Evolutionary conservation across 768 basidiomycete species (phyloP).

Genomic region (Paxillus involutus): DNA sequence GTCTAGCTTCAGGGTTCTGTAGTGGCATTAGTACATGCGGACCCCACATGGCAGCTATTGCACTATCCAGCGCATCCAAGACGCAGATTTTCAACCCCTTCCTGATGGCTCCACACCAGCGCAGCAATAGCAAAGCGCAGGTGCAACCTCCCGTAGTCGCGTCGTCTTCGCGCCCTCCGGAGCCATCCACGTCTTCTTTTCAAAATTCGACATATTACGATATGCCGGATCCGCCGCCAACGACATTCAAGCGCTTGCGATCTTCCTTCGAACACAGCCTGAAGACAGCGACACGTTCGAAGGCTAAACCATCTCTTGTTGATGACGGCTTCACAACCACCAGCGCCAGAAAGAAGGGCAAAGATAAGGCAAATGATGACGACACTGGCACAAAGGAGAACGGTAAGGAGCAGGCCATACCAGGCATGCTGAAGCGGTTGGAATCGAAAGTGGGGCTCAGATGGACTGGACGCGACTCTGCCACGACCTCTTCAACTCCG

Average conservation of each 20-base stretch:
- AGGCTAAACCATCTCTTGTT: constrained; percentile 36
- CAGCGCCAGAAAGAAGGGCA: constrained; percentile 46
- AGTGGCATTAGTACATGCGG: constrained; percentile 29
- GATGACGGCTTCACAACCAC: constrained; percentile 46
- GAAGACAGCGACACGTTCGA: constrained; percentile 61
- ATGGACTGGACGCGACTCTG: constrained; percentile 39
- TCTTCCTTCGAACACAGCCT: constrained; percentile 68
- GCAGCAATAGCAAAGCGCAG: constrained; percentile 32
- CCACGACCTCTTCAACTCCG: constrained; percentile 39
- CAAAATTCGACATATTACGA: constrained; percentile 26
- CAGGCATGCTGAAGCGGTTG: constrained; percentile 45
- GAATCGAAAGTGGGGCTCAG: constrained; percentile 56
- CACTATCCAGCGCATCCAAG: constrained; percentile 38
- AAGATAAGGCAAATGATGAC: constrained; percentile 32
- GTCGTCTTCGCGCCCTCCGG: constrained; percentile 45
- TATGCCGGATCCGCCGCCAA: constrained; percentile 42
- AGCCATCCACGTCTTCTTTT: constrained; percentile 34
- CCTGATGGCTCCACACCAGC: constrained; percentile 46
- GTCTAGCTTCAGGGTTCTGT: constrained; percentile 15
- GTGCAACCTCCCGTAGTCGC: constrained; percentile 31
- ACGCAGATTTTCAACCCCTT: constrained; percentile 42
- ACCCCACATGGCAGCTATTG: constrained; percentile 46
- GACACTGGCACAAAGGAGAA: constrained; percentile 23
- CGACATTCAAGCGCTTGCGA: constrained; percentile 62
- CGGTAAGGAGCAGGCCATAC: constrained; percentile 42